phyloP scores from a whole-genome alignment of 805 yeast genomes.

The Saccharomycopsis sp. region DNA sequence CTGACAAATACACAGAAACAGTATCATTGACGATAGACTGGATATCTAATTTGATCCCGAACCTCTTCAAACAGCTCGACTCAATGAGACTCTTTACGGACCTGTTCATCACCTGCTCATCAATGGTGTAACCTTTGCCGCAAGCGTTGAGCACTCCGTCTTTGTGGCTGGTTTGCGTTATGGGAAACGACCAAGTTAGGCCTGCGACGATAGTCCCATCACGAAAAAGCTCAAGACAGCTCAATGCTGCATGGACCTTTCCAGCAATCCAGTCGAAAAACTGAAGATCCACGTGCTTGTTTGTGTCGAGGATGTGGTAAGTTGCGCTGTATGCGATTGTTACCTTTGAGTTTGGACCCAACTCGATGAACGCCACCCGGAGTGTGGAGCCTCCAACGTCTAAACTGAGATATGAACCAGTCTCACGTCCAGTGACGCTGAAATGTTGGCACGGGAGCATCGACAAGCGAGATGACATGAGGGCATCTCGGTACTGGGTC shows the following conservation, averaged over 20 bases:
- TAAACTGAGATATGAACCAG: conserved; percentile 7
- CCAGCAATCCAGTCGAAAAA: conserved; percentile 15
- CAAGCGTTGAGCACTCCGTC: conserved; percentile 13
- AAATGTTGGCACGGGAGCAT: conserved; percentile 15
- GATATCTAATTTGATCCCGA: conserved; percentile 5
- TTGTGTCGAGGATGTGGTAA: conserved; percentile 2
- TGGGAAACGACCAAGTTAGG: conserved; percentile 19
- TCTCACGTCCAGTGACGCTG: background rate
- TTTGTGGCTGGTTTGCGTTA: conserved; percentile 8
- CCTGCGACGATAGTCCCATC: conserved; percentile 6
- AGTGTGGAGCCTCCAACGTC: conserved; percentile 20
- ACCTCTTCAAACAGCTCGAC: background rate
- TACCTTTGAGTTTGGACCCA: background rate
- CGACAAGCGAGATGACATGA: conserved; percentile 6
- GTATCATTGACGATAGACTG: conserved; percentile 15
- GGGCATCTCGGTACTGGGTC: conserved; percentile 6
- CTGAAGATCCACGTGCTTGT: conserved; percentile 2
- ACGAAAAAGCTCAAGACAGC: no score
- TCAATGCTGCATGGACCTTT: no score
- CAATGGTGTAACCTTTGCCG: conserved; percentile 18
- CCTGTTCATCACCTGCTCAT: background rate
- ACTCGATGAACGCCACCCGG: conserved; percentile 8
- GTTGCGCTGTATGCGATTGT: background rate
- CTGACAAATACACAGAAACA: conserved; percentile 11
- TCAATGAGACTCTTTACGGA: conserved; percentile 12